Percentiles rank a stretch among this genome's conserved stretches.
Conservation (phyloP, 1,284 basidiomycete genomes). For the Spongiforma sp. region DNA sequence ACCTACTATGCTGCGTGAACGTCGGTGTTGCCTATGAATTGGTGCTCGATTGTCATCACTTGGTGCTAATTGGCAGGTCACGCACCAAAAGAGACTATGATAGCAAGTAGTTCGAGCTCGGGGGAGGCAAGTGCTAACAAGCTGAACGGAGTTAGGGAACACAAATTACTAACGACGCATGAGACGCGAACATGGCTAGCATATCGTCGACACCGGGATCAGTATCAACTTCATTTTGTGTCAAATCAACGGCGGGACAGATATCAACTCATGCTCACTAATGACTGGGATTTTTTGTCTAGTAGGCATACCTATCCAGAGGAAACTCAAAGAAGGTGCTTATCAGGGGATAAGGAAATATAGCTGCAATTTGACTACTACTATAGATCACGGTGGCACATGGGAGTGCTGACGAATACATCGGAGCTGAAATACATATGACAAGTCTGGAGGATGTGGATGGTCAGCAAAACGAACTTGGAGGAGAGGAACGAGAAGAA, state of each 20-base stretch:
- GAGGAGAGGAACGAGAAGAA: background rate
- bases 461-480: conserved; percentile 15
- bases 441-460: background rate
- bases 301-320: background rate
- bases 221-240: conserved; percentile 63
- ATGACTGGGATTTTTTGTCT: conserved; percentile 53
- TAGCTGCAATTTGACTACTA: background rate
- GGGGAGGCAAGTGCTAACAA: conserved; percentile 76
- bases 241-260: conserved; percentile 3
- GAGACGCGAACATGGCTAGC: conserved; percentile 61
- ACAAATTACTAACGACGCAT: conserved; percentile 2
- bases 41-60: no score
- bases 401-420: background rate
- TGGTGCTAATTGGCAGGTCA: conserved; percentile 9
- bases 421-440: background rate
- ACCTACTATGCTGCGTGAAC: conserved; percentile 62
- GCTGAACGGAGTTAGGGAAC: conserved; percentile 40
- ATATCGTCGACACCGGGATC: conserved; percentile 95
- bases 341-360: background rate
- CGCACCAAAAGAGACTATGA: conserved; percentile 80
- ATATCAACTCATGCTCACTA: conserved; percentile 45
- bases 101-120: conserved; percentile 79
- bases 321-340: no score
- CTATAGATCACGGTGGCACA: background rate
- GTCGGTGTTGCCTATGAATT: conserved; percentile 85